Percentiles rank a stretch among this genome's conserved stretches.
Evolutionary conservation across 257 asterid species (phyloP).

Genomic region (Nicotiana knightiana): DNA sequence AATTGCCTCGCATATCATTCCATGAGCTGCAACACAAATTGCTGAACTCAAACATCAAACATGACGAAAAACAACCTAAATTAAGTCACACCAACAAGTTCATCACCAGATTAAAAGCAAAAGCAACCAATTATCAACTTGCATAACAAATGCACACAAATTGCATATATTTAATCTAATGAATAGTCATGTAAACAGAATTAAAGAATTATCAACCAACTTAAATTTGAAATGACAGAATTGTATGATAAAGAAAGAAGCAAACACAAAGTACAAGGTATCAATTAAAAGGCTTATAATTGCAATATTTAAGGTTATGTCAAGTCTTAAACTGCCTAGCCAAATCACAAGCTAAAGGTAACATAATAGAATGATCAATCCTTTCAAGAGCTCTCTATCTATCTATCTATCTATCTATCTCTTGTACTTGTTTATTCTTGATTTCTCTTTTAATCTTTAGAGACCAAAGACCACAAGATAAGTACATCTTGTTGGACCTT

Average conservation of each 20-base stretch:
- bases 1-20: too few species aligned
- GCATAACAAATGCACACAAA: too few species aligned
- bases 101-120: too few species aligned
- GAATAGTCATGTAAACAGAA: not conserved
- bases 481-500: not conserved
- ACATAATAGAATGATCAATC: not conserved
- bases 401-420: not conserved
- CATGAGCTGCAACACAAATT: too few species aligned
- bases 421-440: not conserved
- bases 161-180: not conserved
- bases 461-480: not conserved
- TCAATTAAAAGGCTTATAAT: not conserved
- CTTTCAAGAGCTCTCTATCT: not conserved
- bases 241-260: not conserved
- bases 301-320: not conserved
- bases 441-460: not conserved
- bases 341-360: not conserved
- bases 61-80: too few species aligned
- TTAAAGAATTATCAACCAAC: not conserved
- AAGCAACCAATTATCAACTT: too few species aligned
- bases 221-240: not conserved
- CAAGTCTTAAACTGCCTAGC: not conserved
- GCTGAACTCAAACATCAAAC: too few species aligned
- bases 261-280: not conserved
- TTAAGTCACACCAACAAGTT: too few species aligned